Base-by-base conservation (phyloP, 495 filamentous ascomycete genomes). In the Neurospora hispaniola region DNA sequence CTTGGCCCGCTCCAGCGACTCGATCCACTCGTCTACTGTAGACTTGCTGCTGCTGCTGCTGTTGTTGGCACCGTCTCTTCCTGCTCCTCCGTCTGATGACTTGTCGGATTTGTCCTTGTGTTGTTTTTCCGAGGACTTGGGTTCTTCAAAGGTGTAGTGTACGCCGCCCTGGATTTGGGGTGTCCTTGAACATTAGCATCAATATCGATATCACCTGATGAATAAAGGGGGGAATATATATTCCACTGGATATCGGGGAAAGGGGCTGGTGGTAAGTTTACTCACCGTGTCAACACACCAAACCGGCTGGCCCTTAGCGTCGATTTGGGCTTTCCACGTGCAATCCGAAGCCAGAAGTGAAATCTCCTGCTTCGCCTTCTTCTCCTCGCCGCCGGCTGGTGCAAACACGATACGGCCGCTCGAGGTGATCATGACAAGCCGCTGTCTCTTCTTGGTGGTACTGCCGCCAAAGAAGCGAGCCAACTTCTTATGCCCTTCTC, bases 251-350 rank as follows among this genome's bases (percentile, higher is more conserved):
- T 31, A 38, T 4, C 3, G 42, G n/a, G 3, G 39, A 20, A 31
- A 23, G 4, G 69, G 31, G 43, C 40, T 42, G 35, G 71, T 42
- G 35, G 71, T 7, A 73, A 11, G 10, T 23, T 23, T 31, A 86
- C 92, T 84, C 88, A 99, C 96, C 74, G 94, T 97, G 82, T 98
- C 94, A 69, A 98, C 89, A 80, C 90, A 90, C 95, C 96, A 99
- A 41, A 90, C 91, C 20, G 89, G 90, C 78, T 93, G 86, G 23
- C 93, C 94, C 79, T 96, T 97, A 44, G 89, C 85, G 79, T 97
- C 94, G 46, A 91, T 86, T 70, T 91, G 91, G 74, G 87, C 94
- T 79, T 86, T 90, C 89, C 92, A 98, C 42, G 85, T 82, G 73
- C 89, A 93, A 72, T 91, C 94, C 0, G 90, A 82, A 1, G 85